Percentiles rank a stretch among this genome's conserved stretches.
Evolutionary conservation across 192 early-diverging fungal species (phyloP).

Genomic region (Backusella australiensis): DNA sequence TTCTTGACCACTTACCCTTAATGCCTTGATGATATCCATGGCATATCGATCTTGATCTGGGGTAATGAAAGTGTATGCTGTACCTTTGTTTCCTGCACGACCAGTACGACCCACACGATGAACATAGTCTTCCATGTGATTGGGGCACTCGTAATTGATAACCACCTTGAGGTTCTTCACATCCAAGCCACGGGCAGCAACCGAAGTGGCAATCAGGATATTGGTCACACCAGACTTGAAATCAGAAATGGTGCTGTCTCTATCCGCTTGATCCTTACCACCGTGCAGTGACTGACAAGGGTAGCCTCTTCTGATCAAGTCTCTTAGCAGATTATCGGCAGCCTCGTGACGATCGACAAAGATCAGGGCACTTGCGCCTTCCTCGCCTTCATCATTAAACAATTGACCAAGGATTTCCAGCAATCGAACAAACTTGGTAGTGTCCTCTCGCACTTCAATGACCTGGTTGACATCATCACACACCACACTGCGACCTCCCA

Average conservation of each 20-base stretch:
- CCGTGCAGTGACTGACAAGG: constrained; percentile 91
- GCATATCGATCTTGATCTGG: constrained; percentile 94
- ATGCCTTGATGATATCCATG: constrained; percentile 85
- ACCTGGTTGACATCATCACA: constrained; percentile 84
- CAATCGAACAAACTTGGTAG: constrained; percentile 82
- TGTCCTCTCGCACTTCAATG: constrained; percentile 85
- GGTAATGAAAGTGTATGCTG: constrained; percentile 94
- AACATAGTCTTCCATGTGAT: constrained; percentile 98
- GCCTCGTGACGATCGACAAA: constrained; percentile 97
- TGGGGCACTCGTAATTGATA: constrained; percentile 96
- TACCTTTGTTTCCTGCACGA: constrained; percentile 96
- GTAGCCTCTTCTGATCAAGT: constrained; percentile 83
- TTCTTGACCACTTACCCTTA: constrained; percentile 72
- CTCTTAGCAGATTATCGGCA: constrained; percentile 85
- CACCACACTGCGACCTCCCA: constrained; percentile 91
- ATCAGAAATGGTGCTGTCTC: constrained; percentile 90
- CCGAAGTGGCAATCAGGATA: constrained; percentile 94
- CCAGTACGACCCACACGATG: constrained; percentile 98
- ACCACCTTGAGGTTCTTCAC: constrained; percentile 92
- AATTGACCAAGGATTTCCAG: constrained; percentile 85
- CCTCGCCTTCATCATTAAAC: constrained; percentile 64
- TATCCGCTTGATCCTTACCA: constrained; percentile 89
- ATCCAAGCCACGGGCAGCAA: constrained; percentile 94
- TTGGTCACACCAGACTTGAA: constrained; percentile 90
- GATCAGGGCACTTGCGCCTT: constrained; percentile 74